Evolutionary conservation across 805 yeast genomes (phyloP).

Genomic region (Saccharomycopsis sp.): DNA sequence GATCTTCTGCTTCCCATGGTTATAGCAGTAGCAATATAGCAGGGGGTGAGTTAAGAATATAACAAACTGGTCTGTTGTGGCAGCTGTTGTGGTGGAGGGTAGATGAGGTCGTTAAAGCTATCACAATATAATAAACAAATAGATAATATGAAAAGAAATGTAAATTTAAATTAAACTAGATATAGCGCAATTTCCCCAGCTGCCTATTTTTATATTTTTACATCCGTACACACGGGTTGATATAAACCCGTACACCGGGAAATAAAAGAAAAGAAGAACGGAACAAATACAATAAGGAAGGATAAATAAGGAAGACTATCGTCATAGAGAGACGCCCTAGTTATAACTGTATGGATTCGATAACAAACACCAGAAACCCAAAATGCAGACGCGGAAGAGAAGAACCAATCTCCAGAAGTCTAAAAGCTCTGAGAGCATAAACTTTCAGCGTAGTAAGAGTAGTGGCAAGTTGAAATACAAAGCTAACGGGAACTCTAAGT

Average conservation of each 20-base stretch:
- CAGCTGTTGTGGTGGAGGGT: background rate
- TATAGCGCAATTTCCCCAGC: background rate
- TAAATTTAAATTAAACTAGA: too few species aligned
- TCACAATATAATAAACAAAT: too few species aligned
- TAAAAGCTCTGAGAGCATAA: background rate
- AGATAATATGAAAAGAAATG: background rate
- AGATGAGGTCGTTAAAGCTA: too few species aligned
- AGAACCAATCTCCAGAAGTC: background rate
- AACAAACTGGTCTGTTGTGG: background rate
- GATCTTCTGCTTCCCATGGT: slow-evolving; percentile 9
- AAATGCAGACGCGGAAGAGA: slow-evolving; percentile 1
- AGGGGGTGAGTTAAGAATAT: background rate
- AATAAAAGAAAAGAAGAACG: background rate
- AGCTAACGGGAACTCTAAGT: background rate
- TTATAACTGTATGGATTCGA: too few species aligned
- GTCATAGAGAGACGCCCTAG: too few species aligned
- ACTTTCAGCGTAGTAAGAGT: background rate
- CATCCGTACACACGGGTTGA: background rate
- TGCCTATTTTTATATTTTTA: background rate
- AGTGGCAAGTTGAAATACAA: background rate
- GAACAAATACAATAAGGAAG: too few species aligned
- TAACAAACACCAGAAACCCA: too few species aligned
- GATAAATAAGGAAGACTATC: too few species aligned
- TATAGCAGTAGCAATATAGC: background rate
- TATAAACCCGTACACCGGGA: background rate